Conservation (phyloP, 2,329 filamentous ascomycete species). For the Pseudocercospora pini-densiflorae region DNA sequence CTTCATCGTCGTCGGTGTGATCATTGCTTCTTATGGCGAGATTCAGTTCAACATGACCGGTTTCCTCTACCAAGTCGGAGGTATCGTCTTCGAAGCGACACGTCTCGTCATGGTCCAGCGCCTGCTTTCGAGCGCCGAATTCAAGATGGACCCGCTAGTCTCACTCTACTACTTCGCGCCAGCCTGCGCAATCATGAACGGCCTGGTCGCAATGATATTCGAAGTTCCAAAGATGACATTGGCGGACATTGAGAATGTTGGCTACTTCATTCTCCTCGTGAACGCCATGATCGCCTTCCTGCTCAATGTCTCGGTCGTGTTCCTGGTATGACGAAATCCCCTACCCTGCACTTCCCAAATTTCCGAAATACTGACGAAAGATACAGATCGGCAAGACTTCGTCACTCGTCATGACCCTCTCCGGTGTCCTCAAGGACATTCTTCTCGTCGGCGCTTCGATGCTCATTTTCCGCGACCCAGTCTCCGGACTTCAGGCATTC, state of each 20-base stretch:
- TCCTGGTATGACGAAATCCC: conserved; percentile 67
- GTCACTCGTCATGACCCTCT: conserved; percentile 82
- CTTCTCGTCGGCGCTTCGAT: conserved; percentile 80
- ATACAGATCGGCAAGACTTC: conserved; percentile 83
- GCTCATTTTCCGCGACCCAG: conserved; percentile 78
- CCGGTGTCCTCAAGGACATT: conserved; percentile 86
- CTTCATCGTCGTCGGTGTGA: conserved; percentile 90
- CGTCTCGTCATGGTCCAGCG: conserved; percentile 84
- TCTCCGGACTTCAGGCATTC: conserved; percentile 77
- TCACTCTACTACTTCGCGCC: conserved; percentile 91
- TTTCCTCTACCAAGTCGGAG: conserved; percentile 77
- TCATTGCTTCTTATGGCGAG: conserved; percentile 93
- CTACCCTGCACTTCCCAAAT: not conserved
- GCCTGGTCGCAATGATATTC: conserved; percentile 71
- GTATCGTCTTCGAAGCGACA: conserved; percentile 80
- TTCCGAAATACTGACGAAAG: conserved; percentile 6
- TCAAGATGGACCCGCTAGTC: conserved; percentile 90
- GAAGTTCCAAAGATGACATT: conserved; percentile 73
- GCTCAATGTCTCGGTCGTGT: conserved; percentile 84
- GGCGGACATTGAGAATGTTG: conserved; percentile 73
- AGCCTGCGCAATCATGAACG: conserved; percentile 82
- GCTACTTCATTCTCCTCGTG: conserved; percentile 70
- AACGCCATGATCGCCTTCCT: conserved; percentile 81
- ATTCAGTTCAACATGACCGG: conserved; percentile 87
- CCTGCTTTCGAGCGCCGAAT: conserved; percentile 78